phyloP scores from a whole-genome alignment of 305 asterid species.

The Euphrasia arctica region DNA sequence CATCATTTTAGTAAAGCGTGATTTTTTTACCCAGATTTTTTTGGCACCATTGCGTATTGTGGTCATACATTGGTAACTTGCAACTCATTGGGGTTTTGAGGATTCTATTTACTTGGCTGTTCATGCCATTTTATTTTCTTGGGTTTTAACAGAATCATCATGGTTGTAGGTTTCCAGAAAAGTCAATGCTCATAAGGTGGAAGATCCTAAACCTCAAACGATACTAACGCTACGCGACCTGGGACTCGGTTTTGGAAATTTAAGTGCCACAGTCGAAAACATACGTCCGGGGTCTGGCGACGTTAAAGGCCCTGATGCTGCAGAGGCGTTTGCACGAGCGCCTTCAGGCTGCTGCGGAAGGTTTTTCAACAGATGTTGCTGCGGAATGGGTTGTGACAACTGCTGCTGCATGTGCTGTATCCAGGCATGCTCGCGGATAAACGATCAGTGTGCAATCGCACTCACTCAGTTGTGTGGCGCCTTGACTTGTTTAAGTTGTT shows the following conservation, averaged over 20 bases:
- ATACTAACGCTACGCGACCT: conserved; percentile 30
- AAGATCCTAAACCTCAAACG: conserved; percentile 43
- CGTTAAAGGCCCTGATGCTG: conserved; percentile 42
- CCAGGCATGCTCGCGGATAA: conserved; percentile 54
- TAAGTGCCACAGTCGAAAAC: conserved; percentile 67
- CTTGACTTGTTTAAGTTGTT: conserved; percentile 81
- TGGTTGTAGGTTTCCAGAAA: conserved; percentile 44
- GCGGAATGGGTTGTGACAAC: conserved; percentile 27
- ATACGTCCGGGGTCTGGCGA: conserved; percentile 51
- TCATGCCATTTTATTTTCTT: not conserved
- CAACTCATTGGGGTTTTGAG: not conserved
- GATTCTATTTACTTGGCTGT: not conserved
- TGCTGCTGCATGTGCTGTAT: conserved; percentile 92
- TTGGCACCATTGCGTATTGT: not conserved
- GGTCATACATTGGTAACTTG: not conserved
- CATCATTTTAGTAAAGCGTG: not conserved
- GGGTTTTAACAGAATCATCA: not conserved
- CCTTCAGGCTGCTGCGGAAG: conserved; percentile 77
- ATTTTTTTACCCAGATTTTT: not conserved
- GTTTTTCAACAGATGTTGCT: conserved; percentile 13
- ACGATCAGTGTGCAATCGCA: conserved; percentile 66
- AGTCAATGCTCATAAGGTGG: conserved; percentile 30
- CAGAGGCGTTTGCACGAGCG: conserved; percentile 60
- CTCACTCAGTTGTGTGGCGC: conserved; percentile 68
- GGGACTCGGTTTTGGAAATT: conserved; percentile 71